phyloP scores from a whole-genome alignment of 306 rosid species.

The Datisca glomerata region DNA sequence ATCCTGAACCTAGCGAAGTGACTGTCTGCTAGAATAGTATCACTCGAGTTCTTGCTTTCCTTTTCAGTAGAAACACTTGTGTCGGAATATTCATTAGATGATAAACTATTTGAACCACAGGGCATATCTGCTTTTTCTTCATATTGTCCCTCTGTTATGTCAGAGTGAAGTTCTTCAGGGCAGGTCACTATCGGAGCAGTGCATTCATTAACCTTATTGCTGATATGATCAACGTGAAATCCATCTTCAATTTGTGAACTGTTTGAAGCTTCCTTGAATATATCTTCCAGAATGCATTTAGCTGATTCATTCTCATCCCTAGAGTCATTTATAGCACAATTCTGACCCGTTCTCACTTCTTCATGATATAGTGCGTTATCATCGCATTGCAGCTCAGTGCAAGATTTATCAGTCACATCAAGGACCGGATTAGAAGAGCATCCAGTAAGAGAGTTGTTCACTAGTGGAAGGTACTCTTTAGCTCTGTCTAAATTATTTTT shows the following conservation, averaged over 20 bases:
- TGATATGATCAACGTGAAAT: slow-evolving; percentile 13
- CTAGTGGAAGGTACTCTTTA: slow-evolving; percentile 9
- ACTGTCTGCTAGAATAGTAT: slow-evolving; percentile 12
- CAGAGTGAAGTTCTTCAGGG: slow-evolving; percentile 19
- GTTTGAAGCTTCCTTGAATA: slow-evolving; percentile 17
- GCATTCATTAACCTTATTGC: slow-evolving; percentile 13
- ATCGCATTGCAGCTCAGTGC: slow-evolving; percentile 18
- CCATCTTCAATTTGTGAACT: slow-evolving; percentile 22
- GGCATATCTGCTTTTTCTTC: slow-evolving; percentile 27
- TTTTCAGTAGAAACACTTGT: slow-evolving; percentile 16
- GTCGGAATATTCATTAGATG: slow-evolving; percentile 12
- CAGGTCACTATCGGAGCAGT: slow-evolving; percentile 19
- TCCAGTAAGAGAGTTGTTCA: slow-evolving; percentile 2
- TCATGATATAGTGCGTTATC: slow-evolving; percentile 16
- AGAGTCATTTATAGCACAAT: slow-evolving; percentile 15
- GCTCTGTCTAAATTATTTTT: slow-evolving; percentile 13
- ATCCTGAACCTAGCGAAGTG: slow-evolving; percentile 18
- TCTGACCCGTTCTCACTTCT: slow-evolving; percentile 25
- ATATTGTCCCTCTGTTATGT: slow-evolving; percentile 15
- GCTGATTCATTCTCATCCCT: slow-evolving; percentile 21
- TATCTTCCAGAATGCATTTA: slow-evolving; percentile 13
- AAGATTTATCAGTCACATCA: slow-evolving; percentile 21
- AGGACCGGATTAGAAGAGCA: slow-evolving; percentile 8
- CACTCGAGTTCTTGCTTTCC: slow-evolving; percentile 15
- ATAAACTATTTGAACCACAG: slow-evolving; percentile 16